Evolutionary conservation across 768 basidiomycete species (phyloP), one percentile per base, ranked within the genome.

Genomic region (Boletellus sp.): DNA sequence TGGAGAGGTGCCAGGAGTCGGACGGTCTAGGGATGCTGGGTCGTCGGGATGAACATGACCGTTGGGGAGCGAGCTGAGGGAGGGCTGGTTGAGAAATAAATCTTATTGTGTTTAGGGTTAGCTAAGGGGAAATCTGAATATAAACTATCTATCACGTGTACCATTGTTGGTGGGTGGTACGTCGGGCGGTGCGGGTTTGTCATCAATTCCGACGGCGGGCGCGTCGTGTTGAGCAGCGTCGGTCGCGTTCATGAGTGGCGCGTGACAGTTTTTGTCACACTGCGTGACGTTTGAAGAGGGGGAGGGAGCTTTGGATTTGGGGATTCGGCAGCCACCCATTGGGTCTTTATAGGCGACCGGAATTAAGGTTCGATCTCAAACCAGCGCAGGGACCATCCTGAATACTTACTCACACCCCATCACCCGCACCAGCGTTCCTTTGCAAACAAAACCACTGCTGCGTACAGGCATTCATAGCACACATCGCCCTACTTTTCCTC

Each of bases 331-430:
- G 71, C 64, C 72, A 83, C 83, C 80, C 78, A 74, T 78, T 80
- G 80, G 77, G 83, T 81, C 84, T 85, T 87, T 87, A 87, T 87
- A 87, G 81, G 75, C 77, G 74, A 73, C 70, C 73, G 74, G 78
- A 87, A 78, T 83, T 86, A 85, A 87, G 83, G 84, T 87, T 87
- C 84, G 82, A 82, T 83, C 82, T 82, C 65, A 67, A 66, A 66
- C 81, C 80, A 76, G 79, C 80, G 82, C 84, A 81, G 78, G 83
- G 83, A 77, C 81, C 82, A 82, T 62, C 71, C 67, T 64, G 65
- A 63, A 68, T 70, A 57, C 67, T 66, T 51, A 57, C 67, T 69
- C 68, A 63, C 66, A 62, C 69, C 47, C 45, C 56, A 50, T 53
- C 64, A 50, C 68, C 46, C 57, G 35, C 53, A 34, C 60, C 42